Percentiles rank a stretch among this genome's conserved stretches.
phyloP scores from a whole-genome alignment of 2,329 filamentous ascomycete species.

The Knufia petricola region DNA sequence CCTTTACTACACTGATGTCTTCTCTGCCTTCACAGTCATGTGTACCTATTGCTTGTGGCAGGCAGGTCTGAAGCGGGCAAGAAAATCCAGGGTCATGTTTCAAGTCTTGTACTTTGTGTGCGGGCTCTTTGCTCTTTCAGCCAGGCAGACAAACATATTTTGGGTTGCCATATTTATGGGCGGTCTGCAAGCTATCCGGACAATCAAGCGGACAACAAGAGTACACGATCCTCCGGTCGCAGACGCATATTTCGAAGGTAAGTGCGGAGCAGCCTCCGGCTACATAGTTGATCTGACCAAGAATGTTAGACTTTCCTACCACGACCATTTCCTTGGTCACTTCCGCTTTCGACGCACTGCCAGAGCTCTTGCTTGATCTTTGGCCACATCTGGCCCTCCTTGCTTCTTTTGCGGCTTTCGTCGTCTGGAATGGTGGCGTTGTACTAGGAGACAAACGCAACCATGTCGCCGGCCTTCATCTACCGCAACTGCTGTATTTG shows the following conservation, averaged over 20 bases:
- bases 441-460: conserved; percentile 96
- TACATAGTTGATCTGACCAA: neutral
- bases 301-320: conserved; percentile 22
- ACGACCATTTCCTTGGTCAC: conserved; percentile 51
- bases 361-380: conserved; percentile 31
- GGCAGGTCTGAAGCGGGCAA: conserved; percentile 12
- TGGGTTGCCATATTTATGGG: conserved; percentile 59
- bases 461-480: conserved; percentile 78
- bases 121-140: conserved; percentile 59
- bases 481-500: conserved; percentile 89
- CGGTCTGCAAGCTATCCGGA: conserved; percentile 34
- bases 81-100: conserved; percentile 16
- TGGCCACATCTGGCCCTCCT: conserved; percentile 51
- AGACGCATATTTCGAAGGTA: conserved; percentile 43
- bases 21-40: conserved; percentile 68
- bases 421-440: conserved; percentile 80
- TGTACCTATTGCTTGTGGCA: conserved; percentile 50
- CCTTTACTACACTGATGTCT: conserved; percentile 88
- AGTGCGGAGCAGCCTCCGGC: conserved; percentile 11
- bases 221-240: conserved; percentile 43
- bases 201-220: conserved; percentile 15
- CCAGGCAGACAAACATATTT: conserved; percentile 94
- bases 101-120: conserved; percentile 37
- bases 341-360: conserved; percentile 33
- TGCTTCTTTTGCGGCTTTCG: conserved; percentile 60